Evolutionary conservation across 2,329 filamentous ascomycete species (phyloP), one percentile per base, ranked within the genome.

Genomic region (Aspergillus flavus): DNA sequence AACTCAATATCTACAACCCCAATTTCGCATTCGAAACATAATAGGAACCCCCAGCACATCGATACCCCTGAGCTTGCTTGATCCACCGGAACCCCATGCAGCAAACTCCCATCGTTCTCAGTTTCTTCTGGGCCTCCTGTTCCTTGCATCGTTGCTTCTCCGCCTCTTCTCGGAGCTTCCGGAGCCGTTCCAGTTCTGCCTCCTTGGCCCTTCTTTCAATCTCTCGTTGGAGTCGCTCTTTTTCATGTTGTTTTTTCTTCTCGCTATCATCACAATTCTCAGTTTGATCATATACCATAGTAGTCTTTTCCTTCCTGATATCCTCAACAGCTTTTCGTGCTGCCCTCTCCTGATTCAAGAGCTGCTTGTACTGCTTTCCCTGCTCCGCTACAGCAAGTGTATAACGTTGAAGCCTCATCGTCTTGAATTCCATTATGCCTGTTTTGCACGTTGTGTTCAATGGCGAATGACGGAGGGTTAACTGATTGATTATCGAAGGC

Each of bases 11-110:
- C 30, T 39, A 54, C 19, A 36, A 9, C 4, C 19, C 11, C 19
- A 67, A 26, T 10, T 62, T 50, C 16, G 23, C 71, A 69, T 86
- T 76, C 3, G 69, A 70, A 21, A 88, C 75, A 62, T 71, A 90
- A 76, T 92, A 89, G 2, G 70, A 71, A 0, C 89, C 89, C 0
- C 84, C 89, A 0, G 82, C 82, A 76, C 90, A 92, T 6, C 87
- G 74, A 73, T 87, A 92, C 0, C 89, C 89, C 1, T 69, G 71
- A 1, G 2, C 46, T 69, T 89, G 83, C 68, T 85, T 86, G 30
- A 90, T 86, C 90, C 90, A 93, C 0, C 62, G 59, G 69, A 55
- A 92, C 0, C 89, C 90, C 21, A 60, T 43, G 0, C 81, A 79
- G 72, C 90, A 93, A 0, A 74, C 57, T 0, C 89, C 89, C 78